Evolutionary conservation across 208 protist genomes (phyloP), one percentile per base, ranked within the genome.

Genomic region (Wallacemonas rigidus): DNA sequence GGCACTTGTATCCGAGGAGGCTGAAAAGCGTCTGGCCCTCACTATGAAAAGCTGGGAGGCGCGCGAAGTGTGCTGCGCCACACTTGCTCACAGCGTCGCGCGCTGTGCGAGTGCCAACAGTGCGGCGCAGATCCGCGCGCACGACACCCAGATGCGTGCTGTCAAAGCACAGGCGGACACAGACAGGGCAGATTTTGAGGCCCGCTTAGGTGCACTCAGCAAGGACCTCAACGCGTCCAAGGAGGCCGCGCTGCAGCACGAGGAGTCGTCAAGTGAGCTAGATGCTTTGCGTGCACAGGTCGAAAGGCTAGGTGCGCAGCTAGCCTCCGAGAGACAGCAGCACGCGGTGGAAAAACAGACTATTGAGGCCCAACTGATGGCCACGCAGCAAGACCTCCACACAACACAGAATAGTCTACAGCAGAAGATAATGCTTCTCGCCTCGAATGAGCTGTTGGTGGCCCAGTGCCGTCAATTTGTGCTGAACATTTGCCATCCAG

Each of bases 391-490:
- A 3, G 62, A 76, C 1, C 70, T 58, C 3, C 60, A 65, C 60
- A 65, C 60, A 38, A 64, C 64, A 47, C 76, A 85, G 61, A 72
- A 71, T 7, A 40, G 9, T 1, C 65, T 83, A 55, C 77, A 74
- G 60, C 54, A 74, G 50, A 47, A 65, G 60, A 56, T 74, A 2
- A 35, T 67, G 38, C 43, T 45, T 43, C 55, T 78, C 45, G 77
- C 76, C 9, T 51, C 86, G 67, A 69, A 83, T 47, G 75, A 82
- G 55, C 81, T 83, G 48, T 67, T 89, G 8, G 74, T 91, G 2
- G 72, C 82, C 41, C 91, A 96, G 74, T 90, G 88, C 69, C 87
- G 86, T 1, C 75, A 89, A 47, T 96, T 94, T 71, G 80, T 96
- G 36, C 77, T 82, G 40, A 80, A 86, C 55, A 78, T 96, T 17